Base-by-base conservation (phyloP, 2,329 filamentous ascomycete species). In the Aspergillus pseudoterreus region DNA sequence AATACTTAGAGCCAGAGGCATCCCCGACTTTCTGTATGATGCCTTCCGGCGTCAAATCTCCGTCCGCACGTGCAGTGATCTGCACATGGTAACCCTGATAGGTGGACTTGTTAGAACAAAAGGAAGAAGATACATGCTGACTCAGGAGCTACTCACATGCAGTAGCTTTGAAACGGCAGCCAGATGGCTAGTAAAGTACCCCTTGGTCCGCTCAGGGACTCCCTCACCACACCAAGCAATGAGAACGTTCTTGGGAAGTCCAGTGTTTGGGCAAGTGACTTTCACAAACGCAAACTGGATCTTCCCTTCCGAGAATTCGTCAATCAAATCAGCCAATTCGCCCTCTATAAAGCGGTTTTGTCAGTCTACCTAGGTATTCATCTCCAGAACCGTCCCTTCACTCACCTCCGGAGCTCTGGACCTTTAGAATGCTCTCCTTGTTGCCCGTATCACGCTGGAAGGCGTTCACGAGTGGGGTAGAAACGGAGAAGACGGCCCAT, bases 211-310 rank as follows among this genome's bases (percentile, higher is more conserved):
- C 75, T 99, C 94, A n/a, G 94, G 94, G 14, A 99, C 94, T 62
- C 94, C 94, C 67, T 95, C 92, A 60, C 94, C 94, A 71, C 94
- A 99, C 88, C 94, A 99, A 60, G 88, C 92, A 68, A 99, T 90
- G 60, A 99, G 81, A 53, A 95, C 90, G 69, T 86, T 88, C 78
- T 99, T 99, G 45, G 92, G 91, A 14, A 99, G 82, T 19, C 80
- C 78, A 2, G 88, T 90, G 72, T 99, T 99, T 50, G 91, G 88
- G 69, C 99, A 94, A 71, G 92, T 96, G 76, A 99, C 87, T 75
- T 95, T 96, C 64, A 94, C 86, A 66, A 95, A 97, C 24, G 91
- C 94, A 74, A 96, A 99, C 74, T 99, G 94, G 61, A 99, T 88
- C 64, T 91, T 87, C 49, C 94, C 94, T 71, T 99, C 94, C 60